Evolutionary conservation across 805 yeast genomes (phyloP), one percentile per base, ranked within the genome.

Genomic region (Wickerhamomyces alni): DNA sequence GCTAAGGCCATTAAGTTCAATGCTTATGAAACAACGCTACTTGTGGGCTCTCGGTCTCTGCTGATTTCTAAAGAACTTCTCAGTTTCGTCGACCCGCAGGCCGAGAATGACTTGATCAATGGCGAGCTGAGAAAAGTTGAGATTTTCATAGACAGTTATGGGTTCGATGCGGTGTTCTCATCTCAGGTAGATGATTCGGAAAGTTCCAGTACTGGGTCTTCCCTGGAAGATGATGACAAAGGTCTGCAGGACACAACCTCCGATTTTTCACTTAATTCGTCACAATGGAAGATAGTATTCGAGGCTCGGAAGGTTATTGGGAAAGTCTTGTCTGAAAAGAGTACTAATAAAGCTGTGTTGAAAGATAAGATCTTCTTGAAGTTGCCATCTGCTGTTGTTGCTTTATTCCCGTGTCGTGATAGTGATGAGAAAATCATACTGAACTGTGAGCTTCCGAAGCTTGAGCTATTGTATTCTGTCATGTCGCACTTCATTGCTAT

Each of bases 401-500:
- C 48, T 44, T 2, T 64, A 35, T 8, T 39, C 42, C 50, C 51
- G 37, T 36, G 44, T 39, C 17, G 38, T 8, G 52, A 55, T 8
- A 37, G 34, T 5, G 48, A 47, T 1, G 52, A 54, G 1, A 58
- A 42, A 30, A 36, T 63, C 12, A 11, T 42, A 2, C 35, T 66
- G 2, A 52, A 54, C 24, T 42, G 56, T 38, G 49, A 52, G 16
- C 44, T 57, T 12, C 50, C 55, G 10, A 56, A 51, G 15, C 22
- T 61, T 9, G 66, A 63, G 22, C 44, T 57, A 3, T 50, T 67
- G 6, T 58, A 65, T 33, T 68, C 74, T 3, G 48, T 68, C 13
- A 66, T 67, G 42, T 61, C 69, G 4, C 69, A 69, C 35, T 77
- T 75, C 50, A 57, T 74, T 17, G 50, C 69, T 0, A 51, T 72